Conservation (phyloP, 2,329 filamentous ascomycete species). For the Podosphaera fusca region DNA sequence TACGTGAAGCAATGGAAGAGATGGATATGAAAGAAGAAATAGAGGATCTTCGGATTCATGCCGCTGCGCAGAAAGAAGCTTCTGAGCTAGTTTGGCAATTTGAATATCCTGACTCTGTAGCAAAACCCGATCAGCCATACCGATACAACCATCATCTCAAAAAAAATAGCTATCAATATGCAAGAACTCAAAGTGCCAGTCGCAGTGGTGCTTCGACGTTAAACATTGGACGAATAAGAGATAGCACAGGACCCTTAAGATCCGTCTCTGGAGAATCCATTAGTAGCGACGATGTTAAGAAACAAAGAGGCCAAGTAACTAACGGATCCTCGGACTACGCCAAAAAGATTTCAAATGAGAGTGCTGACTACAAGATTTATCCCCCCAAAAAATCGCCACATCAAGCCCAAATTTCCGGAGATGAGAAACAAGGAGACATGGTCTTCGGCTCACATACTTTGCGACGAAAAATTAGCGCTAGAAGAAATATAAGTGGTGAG, state of each 20-base stretch:
- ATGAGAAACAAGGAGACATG: neutral
- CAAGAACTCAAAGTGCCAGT: slow-evolving; percentile 35
- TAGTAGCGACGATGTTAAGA: slow-evolving; percentile 16
- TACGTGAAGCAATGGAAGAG: slow-evolving; percentile 51
- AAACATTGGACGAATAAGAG: slow-evolving; percentile 14
- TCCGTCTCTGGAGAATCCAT: slow-evolving; percentile 14
- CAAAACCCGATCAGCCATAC: slow-evolving; percentile 39
- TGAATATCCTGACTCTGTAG: slow-evolving; percentile 31
- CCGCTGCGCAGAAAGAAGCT: slow-evolving; percentile 52
- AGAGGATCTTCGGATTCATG: slow-evolving; percentile 39
- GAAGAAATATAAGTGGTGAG: slow-evolving; percentile 48
- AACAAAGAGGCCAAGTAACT: slow-evolving; percentile 16
- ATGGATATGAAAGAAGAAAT: slow-evolving; percentile 36
- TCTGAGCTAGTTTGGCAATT: slow-evolving; percentile 62
- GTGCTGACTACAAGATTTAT: neutral
- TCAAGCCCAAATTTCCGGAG: neutral
- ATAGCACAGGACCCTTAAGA: slow-evolving; percentile 9
- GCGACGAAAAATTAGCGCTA: slow-evolving; percentile 5
- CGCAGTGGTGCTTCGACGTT: slow-evolving; percentile 24
- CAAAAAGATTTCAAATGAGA: neutral
- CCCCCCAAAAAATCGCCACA: neutral
- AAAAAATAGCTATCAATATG: slow-evolving; percentile 48
- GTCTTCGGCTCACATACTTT: neutral
- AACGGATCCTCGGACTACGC: slow-evolving; percentile 11
- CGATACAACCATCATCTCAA: slow-evolving; percentile 45